phyloP scores from a whole-genome alignment of 352 stramenopile species.

The Phytophthora rubi region DNA sequence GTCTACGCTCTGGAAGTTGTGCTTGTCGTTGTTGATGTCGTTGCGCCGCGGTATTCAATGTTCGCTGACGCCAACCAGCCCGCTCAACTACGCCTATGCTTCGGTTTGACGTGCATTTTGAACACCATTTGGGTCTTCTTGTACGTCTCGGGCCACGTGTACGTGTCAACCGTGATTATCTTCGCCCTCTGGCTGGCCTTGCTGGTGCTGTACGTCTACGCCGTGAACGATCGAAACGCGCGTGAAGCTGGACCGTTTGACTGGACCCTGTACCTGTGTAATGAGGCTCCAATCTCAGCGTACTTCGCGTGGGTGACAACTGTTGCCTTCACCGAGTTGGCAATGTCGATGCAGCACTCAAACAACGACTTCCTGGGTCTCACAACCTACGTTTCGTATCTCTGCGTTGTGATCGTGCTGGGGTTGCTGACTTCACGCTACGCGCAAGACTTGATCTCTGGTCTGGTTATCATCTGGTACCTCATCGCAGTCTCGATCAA shows the following conservation, averaged over 20 bases:
- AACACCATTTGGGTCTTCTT: conserved; percentile 76
- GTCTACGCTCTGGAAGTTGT: conserved; percentile 72
- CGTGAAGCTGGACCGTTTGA: conserved; percentile 54
- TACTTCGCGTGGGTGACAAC: conserved; percentile 86
- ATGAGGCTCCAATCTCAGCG: conserved; percentile 72
- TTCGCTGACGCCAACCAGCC: conserved; percentile 77
- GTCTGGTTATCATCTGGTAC: conserved; percentile 75
- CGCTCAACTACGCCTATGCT: conserved; percentile 65
- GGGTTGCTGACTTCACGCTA: conserved; percentile 66
- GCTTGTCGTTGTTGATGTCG: conserved; percentile 71
- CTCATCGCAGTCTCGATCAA: conserved; percentile 68
- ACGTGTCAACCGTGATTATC: conserved; percentile 65
- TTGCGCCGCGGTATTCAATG: conserved; percentile 68
- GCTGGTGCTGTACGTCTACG: conserved; percentile 80
- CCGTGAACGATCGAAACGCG: conserved; percentile 73
- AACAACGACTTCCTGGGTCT: conserved; percentile 56
- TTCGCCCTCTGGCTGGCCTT: conserved; percentile 75
- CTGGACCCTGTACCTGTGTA: conserved; percentile 78
- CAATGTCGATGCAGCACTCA: conserved; percentile 71
- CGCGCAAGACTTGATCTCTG: conserved; percentile 65
- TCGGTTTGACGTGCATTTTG: conserved; percentile 66
- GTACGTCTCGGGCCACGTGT: conserved; percentile 59
- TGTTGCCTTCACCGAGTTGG: conserved; percentile 66
- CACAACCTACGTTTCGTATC: conserved; percentile 69
- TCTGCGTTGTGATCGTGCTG: conserved; percentile 66